Evolutionary conservation across 495 filamentous ascomycete species (phyloP).

Genomic region (Penicillium mononematosum): DNA sequence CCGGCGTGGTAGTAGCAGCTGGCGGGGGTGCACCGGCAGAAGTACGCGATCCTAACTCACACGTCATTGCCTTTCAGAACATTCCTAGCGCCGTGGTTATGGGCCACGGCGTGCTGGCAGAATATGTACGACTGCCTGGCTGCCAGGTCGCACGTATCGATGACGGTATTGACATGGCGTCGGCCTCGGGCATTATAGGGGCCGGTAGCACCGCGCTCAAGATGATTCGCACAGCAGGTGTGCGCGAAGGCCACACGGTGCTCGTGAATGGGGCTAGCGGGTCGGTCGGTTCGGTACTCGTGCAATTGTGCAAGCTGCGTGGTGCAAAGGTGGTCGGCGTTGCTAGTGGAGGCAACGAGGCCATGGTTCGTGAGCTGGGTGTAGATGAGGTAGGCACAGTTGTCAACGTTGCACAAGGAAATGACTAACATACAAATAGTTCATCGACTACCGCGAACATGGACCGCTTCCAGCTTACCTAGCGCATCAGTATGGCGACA

Average conservation of each 20-base stretch:
- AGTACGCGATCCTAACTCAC: slow-evolving; percentile 14
- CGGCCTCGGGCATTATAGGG: slow-evolving; percentile 25
- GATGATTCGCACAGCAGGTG: slow-evolving; percentile 25
- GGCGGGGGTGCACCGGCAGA: slow-evolving; percentile 15
- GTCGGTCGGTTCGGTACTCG: slow-evolving; percentile 22
- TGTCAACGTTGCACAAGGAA: background rate
- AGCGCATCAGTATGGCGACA: slow-evolving; percentile 22
- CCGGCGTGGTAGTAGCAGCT: slow-evolving; percentile 20
- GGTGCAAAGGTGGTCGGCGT: slow-evolving; percentile 27
- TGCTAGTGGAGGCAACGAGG: slow-evolving; percentile 29
- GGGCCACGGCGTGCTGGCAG: slow-evolving; percentile 20
- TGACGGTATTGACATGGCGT: slow-evolving; percentile 22
- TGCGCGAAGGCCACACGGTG: slow-evolving; percentile 26
- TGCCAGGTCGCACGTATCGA: slow-evolving; percentile 14
- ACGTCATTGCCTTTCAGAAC: slow-evolving; percentile 21
- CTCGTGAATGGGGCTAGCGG: slow-evolving; percentile 31
- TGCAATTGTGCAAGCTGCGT: slow-evolving; percentile 28
- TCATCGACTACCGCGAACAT: slow-evolving; percentile 37
- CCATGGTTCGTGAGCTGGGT: slow-evolving; percentile 23
- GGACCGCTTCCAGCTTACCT: slow-evolving; percentile 25
- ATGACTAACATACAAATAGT: slow-evolving; percentile 21
- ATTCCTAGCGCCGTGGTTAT: slow-evolving; percentile 8
- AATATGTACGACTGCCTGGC: slow-evolving; percentile 20
- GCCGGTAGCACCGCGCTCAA: slow-evolving; percentile 25
- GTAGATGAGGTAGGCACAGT: slow-evolving; percentile 22